Evolutionary conservation across 106 monocot genomes (phyloP).

Genomic region (Narthecium ossifragum): DNA sequence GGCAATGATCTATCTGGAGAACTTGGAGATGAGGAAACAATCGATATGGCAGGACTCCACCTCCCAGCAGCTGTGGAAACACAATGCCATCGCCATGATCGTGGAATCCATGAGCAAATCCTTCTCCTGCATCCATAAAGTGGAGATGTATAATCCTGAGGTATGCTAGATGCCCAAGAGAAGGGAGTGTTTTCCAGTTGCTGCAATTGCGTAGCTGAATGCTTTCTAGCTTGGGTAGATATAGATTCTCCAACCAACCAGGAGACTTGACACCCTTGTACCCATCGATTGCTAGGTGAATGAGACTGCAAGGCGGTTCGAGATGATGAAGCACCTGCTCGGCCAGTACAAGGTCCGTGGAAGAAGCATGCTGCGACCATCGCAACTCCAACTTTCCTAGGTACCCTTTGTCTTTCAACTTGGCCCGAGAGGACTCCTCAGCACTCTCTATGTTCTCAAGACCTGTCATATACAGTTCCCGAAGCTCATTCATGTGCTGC

Average conservation of each 20-base stretch:
- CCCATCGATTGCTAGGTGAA: background rate
- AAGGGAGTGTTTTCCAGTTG: background rate
- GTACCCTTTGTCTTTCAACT: background rate
- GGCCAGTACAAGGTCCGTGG: no score
- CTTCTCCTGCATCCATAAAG: no score
- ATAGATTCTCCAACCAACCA: background rate
- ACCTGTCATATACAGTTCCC: background rate
- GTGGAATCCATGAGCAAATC: no score
- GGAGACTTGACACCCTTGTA: conserved; percentile 2
- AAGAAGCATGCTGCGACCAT: no score
- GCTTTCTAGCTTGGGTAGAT: background rate
- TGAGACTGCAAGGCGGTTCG: background rate
- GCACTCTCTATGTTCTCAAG: background rate
- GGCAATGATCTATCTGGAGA: no score
- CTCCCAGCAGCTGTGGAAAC: no score
- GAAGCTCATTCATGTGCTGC: background rate
- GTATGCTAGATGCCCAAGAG: background rate
- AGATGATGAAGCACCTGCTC: background rate
- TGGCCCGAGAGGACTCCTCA: background rate
- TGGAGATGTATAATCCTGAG: background rate
- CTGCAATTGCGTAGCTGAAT: background rate
- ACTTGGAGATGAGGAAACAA: no score
- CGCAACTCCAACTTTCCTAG: background rate
- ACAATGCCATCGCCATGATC: no score
- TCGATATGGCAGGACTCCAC: no score